Percentiles rank a stretch among this genome's conserved stretches.
Evolutionary conservation across 176 grass and related monocot genomes (phyloP).

Genomic region (Cenchrus fungigraminus): DNA sequence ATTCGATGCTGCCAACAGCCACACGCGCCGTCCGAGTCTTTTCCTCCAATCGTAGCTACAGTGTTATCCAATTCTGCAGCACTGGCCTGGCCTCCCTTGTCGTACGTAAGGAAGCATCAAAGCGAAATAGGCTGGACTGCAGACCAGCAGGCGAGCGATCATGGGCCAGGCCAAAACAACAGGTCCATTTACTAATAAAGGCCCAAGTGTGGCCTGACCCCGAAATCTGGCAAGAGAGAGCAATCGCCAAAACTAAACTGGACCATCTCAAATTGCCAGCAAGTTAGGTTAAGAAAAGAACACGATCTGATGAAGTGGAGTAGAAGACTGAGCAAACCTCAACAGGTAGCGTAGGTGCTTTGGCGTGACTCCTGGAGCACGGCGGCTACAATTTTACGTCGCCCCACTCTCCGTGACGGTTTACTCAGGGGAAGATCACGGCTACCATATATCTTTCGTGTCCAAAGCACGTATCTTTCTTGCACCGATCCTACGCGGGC

Average conservation of each 20-base stretch:
- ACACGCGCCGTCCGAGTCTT: no score
- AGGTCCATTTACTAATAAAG: no score
- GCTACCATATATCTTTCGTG: background rate
- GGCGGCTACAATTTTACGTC: background rate
- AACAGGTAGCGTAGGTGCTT: slow-evolving; percentile 24
- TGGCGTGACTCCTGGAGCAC: slow-evolving; percentile 29
- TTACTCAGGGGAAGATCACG: background rate
- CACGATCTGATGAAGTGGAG: background rate
- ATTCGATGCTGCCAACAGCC: no score
- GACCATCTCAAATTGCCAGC: background rate
- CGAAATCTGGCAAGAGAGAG: no score
- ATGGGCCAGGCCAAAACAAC: no score
- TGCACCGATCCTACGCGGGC: background rate
- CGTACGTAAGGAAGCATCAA: no score
- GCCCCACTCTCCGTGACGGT: background rate
- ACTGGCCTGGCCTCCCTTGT: no score
- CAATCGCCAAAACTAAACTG: background rate
- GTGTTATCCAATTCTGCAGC: no score
- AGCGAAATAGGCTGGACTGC: no score
- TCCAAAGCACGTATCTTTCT: background rate
- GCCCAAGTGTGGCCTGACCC: background rate
- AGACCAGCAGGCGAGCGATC: no score
- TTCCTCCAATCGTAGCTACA: no score
- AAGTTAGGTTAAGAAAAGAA: slow-evolving; percentile 4
- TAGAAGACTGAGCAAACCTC: background rate